Evolutionary conservation across 495 filamentous ascomycete genomes (phyloP), one percentile per base, ranked within the genome.

Genomic region (Cenococcum geophilum): DNA sequence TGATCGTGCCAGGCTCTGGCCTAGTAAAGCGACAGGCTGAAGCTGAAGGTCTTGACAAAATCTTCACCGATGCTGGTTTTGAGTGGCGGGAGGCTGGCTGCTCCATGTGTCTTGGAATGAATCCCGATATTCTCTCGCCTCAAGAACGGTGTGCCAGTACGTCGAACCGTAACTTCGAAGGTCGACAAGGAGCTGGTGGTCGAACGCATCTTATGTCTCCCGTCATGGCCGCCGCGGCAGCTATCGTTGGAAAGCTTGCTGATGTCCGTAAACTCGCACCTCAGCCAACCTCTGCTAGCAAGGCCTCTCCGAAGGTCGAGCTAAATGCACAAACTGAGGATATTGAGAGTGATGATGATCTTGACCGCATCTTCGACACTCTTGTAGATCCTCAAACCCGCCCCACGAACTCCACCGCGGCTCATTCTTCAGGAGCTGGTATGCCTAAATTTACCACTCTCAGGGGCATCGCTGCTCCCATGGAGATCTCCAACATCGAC

Each of bases 41-140:
- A 74, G 73, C 81, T 0, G 93, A 98, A 73, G 91, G 92, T 55
- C 85, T 98, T 0, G 89, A 97, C 76, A 88, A 88, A 78, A 87
- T 96, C 65, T 98, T 98, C 73, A 72, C 76, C 20, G 89, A 95
- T 47, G 90, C 93, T 55, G 93, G 93, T 8, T 97, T 97, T 59
- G 93, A 98, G 72, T 97, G 92, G 92, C 82, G 93, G 60, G 93
- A 98, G 80, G 93, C 93, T 60, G 93, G 93, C 48, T 98, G 93
- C 79, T 92, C 87, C 56, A 98, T 98, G 93, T 98, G 93, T 68
- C 82, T 98, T 32, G 93, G 93, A 73, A 98, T 98, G 93, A 98
- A 98, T 78, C 91, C 93, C 0, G 93, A 98, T 74, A 96, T 98
- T 67, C 82, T 97, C n/a, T 84, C 89, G 1, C 93, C 93, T 48